Conservation (phyloP, 257 asterid species). For the Ajuga chamaepitys region DNA sequence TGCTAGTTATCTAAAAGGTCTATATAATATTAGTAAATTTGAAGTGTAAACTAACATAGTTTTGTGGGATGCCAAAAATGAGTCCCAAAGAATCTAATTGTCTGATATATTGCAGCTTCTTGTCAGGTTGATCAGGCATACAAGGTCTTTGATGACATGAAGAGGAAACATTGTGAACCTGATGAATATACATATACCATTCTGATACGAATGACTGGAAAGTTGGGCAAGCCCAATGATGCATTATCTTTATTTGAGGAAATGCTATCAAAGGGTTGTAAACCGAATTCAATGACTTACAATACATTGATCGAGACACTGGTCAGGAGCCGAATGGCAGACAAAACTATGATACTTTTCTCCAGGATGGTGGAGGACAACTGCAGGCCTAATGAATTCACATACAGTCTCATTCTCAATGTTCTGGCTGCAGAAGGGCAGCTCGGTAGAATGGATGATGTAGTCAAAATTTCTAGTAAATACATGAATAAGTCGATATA, state of each 20-base stretch:
- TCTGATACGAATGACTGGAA: constrained; percentile 72
- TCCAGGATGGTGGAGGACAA: constrained; percentile 78
- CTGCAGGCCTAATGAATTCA: constrained; percentile 89
- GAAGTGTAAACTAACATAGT: background rate
- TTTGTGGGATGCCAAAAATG: constrained; percentile 1
- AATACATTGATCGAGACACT: constrained; percentile 84
- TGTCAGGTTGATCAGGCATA: constrained; percentile 76
- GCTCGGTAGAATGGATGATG: constrained; percentile 82
- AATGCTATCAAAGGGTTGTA: constrained; percentile 67
- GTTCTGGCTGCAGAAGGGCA: constrained; percentile 63
- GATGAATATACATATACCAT: constrained; percentile 87
- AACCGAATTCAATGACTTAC: constrained; percentile 70
- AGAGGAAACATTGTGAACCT: constrained; percentile 64
- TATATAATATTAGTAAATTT: background rate
- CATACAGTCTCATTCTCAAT: constrained; percentile 64
- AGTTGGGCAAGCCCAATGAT: constrained; percentile 55
- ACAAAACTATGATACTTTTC: constrained; percentile 54
- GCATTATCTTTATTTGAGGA: constrained; percentile 65
- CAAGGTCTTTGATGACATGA: constrained; percentile 75
- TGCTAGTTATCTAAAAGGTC: background rate
- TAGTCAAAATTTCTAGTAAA: constrained; percentile 56
- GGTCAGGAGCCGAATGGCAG: constrained; percentile 53
- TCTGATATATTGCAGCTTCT: constrained; percentile 62
- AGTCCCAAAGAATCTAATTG: constrained; percentile 28
- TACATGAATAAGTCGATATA: constrained; percentile 86